Evolutionary conservation across 2,329 filamentous ascomycete species (phyloP), one percentile per base, ranked within the genome.

Genomic region (Fonsecaea nubica): DNA sequence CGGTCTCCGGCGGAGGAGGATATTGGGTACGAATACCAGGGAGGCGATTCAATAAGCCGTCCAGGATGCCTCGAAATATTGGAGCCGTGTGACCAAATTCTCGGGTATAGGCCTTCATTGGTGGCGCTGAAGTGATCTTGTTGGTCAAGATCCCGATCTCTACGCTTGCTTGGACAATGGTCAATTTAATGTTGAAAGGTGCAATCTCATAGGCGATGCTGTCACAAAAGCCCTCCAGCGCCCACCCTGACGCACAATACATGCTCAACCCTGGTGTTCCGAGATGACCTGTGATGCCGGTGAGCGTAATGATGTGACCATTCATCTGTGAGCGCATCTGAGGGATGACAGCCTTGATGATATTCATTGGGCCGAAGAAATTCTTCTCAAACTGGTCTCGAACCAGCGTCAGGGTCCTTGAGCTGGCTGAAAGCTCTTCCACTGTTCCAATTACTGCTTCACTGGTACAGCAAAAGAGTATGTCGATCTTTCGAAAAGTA

Each of bases 111-210:
- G 87, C 87, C 1, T 85, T 84, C 75, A 97, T 86, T 40, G 89
- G 89, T 4, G 94, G 93, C 2, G 92, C 91, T 72, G 94, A 92
- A 57, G 89, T 90, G 73, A 98, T 90, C 63, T 90, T 89, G 79
- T 96, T 96, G 33, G 92, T 95, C 64, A 98, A 84, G 36, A 92
- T 89, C 70, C 90, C 89, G 68, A 97, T 92, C 81, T 98, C 94
- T 80, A 97, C 92, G 79, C 93, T 96, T 32, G 93, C 93, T 82
- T 99, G 94, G 53, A 99, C 90, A 72, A 98, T 93, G 48, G 93
- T 97, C 78, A 98, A 87, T 78, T 94, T 96, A 81, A 98, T 89
- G 80, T 97, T 97, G 82, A 98, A 98, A 0, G 95, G 95, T 0
- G 94, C 91, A 70, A 99, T 91, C 79, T 99, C 95, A 79, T 97